Conservation (phyloP, 176 grass and related monocot genomes). For the Carex scoparia region DNA sequence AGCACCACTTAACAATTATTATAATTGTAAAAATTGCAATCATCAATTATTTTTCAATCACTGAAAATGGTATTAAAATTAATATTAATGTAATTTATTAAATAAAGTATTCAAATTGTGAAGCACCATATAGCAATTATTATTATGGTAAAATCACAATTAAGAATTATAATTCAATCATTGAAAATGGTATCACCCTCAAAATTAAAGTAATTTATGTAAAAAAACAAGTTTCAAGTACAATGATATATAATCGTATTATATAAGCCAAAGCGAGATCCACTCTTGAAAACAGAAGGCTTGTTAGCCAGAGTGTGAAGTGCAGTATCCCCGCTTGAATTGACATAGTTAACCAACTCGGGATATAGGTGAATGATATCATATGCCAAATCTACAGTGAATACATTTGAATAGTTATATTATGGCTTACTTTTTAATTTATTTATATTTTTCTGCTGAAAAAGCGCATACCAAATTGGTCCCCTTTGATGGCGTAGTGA, state of each 20-base stretch:
- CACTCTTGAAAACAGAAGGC: slow-evolving; percentile 16
- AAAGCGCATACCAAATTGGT: neutral
- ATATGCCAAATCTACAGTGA: neutral
- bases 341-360: neutral
- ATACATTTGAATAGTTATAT: neutral
- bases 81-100: too few relatives aligned
- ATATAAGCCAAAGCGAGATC: neutral
- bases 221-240: neutral
- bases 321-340: neutral
- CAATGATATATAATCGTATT: slow-evolving; percentile 1
- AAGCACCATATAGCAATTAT: neutral
- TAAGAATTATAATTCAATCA: neutral
- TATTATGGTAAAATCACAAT: neutral
- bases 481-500: neutral
- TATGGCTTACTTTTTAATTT: neutral
- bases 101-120: too few relatives aligned
- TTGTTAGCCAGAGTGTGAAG: slow-evolving; percentile 14
- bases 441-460: neutral
- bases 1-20: too few relatives aligned
- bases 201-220: neutral
- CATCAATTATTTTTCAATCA: too few relatives aligned
- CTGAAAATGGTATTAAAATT: too few relatives aligned
- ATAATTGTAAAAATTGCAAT: too few relatives aligned
- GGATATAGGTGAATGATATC: slow-evolving; percentile 4
- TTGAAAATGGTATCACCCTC: neutral